phyloP scores from a whole-genome alignment of 1,139 yeast genomes.

The Eremothecium cymbalariae region DNA sequence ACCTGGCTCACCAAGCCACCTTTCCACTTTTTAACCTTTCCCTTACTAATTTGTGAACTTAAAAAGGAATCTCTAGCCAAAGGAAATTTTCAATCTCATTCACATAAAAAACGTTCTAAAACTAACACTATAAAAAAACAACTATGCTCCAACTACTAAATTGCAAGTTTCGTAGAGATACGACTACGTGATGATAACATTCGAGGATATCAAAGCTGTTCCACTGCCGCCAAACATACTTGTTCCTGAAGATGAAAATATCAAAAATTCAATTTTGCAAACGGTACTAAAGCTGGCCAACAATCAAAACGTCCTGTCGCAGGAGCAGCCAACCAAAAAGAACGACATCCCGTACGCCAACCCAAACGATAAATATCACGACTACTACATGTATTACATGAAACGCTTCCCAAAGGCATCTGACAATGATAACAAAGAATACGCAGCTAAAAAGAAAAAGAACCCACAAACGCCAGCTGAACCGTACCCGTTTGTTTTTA shows the following conservation, averaged over 20 bases:
- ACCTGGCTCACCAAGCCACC: too few species aligned
- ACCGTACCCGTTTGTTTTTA: slow-evolving; percentile 42
- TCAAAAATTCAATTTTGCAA: slow-evolving; percentile 53
- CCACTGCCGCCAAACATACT: slow-evolving; percentile 2
- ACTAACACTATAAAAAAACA: too few species aligned
- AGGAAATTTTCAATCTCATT: too few species aligned
- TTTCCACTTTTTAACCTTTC: too few species aligned
- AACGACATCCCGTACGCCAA: slow-evolving; percentile 57
- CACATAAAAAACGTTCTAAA: too few species aligned
- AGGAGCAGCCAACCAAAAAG: slow-evolving; percentile 44
- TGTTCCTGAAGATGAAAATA: slow-evolving; percentile 12
- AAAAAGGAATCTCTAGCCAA: too few species aligned
- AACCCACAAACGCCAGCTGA: slow-evolving; percentile 18
- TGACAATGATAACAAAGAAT: slow-evolving; percentile 16
- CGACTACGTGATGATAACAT: slow-evolving; percentile 1
- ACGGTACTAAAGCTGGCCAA: slow-evolving; percentile 32
- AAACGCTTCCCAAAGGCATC: not conserved
- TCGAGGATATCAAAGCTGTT: slow-evolving; percentile 4
- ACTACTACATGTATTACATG: slow-evolving; percentile 44
- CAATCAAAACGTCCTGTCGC: not conserved
- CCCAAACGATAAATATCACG: slow-evolving; percentile 46
- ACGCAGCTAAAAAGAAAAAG: slow-evolving; percentile 8
- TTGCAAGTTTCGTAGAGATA: too few species aligned
- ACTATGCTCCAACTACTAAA: too few species aligned
- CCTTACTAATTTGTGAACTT: too few species aligned